These are phyloP conservation scores for Kernera saxatilis DNA, from an alignment of 345 rosid genomes.

Conservation along the genomic window DNA sequence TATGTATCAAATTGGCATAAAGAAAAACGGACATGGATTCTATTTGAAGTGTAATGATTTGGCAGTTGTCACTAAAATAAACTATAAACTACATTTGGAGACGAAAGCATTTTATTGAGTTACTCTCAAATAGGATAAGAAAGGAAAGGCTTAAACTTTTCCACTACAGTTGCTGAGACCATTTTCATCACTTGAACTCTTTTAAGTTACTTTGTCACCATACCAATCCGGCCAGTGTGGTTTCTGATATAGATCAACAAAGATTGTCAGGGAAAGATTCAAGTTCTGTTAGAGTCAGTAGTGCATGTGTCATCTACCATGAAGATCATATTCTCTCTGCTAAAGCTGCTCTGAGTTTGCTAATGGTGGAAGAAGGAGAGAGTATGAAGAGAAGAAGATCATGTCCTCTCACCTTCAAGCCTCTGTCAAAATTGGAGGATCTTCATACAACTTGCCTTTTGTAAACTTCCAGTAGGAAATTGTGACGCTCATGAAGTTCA, in stretches of 20 bases:
- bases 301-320: background rate
- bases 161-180: background rate
- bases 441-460: background rate
- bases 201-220: background rate
- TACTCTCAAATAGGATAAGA: background rate
- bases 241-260: background rate
- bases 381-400: background rate
- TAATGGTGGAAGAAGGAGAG: background rate
- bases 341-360: background rate
- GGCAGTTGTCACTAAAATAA: background rate
- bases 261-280: background rate
- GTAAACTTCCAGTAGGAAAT: background rate
- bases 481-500: background rate
- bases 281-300: background rate
- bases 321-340: background rate
- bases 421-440: background rate
- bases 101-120: background rate
- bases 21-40: background rate
- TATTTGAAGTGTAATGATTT: background rate
- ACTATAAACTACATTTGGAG: background rate
- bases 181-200: background rate
- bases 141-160: background rate
- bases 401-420: background rate
- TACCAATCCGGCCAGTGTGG: background rate
- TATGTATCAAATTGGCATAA: background rate